Evolutionary conservation across 179 eudicot species (phyloP).

Genomic region (Corrigiola litoralis): DNA sequence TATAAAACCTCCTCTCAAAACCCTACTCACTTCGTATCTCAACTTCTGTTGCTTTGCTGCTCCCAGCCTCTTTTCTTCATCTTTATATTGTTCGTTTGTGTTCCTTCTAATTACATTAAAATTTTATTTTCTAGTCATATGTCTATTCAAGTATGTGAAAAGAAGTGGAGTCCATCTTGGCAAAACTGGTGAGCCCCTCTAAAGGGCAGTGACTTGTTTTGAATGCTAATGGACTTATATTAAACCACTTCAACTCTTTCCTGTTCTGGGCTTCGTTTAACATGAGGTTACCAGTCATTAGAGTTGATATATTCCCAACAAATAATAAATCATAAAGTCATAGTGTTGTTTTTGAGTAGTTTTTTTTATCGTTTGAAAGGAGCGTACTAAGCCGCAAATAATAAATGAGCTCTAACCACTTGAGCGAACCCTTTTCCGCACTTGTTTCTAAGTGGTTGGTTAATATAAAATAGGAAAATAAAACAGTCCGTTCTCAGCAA

Average conservation of each 20-base stretch:
- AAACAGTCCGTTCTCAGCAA: conserved; percentile 31
- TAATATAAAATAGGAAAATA: too few relatives aligned
- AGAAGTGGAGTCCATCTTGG: conserved; percentile 43
- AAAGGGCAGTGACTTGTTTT: conserved; percentile 34
- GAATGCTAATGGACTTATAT: conserved; percentile 57
- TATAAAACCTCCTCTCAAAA: too few relatives aligned
- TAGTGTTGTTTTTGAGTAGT: too few relatives aligned
- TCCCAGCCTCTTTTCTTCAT: too few relatives aligned
- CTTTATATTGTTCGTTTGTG: too few relatives aligned
- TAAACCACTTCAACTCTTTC: conserved; percentile 18
- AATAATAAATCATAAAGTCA: too few relatives aligned
- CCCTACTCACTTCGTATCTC: too few relatives aligned
- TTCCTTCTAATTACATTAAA: too few relatives aligned
- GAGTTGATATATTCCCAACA: conserved; percentile 20
- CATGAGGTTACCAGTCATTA: conserved; percentile 30
- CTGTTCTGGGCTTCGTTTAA: conserved; percentile 27
- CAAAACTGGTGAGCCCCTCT: conserved; percentile 37
- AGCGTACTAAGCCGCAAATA: background rate
- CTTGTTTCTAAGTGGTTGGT: background rate
- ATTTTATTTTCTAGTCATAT: background rate
- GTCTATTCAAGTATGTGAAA: background rate
- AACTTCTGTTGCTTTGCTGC: too few relatives aligned
- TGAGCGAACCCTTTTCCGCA: background rate
- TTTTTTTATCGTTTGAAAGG: background rate
- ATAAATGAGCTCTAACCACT: background rate